These are phyloP conservation scores for Prototheca wickerhamii DNA, from an alignment of 163 green algal genomes.

Conservation along the genomic window DNA sequence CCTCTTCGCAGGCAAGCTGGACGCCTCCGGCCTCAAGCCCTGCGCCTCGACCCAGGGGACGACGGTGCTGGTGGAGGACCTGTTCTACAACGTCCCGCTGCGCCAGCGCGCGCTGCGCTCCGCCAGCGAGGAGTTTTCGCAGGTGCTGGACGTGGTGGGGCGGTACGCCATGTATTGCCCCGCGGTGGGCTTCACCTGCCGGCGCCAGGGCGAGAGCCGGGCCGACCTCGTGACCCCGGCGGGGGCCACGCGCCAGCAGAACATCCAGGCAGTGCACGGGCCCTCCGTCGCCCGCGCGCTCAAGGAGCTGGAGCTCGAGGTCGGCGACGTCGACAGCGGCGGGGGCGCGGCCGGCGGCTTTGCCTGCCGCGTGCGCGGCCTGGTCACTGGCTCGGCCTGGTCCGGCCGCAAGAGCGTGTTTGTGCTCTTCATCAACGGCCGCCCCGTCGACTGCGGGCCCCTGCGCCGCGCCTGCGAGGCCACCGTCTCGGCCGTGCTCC, in stretches of 20 bases:
- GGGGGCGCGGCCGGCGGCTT: background rate
- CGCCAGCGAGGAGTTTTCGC: slow-evolving; percentile 70
- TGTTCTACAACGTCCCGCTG: slow-evolving; percentile 93
- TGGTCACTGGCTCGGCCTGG: slow-evolving; percentile 51
- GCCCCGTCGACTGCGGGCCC: slow-evolving; percentile 73
- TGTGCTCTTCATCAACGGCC: slow-evolving; percentile 94
- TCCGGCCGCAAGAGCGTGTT: slow-evolving; percentile 54
- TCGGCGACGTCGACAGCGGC: no score
- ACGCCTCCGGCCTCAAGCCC: slow-evolving; percentile 50
- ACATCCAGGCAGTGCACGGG: slow-evolving; percentile 43
- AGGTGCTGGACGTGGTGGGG: slow-evolving; percentile 72
- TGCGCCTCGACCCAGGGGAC: slow-evolving; percentile 68
- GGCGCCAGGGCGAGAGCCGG: slow-evolving; percentile 56
- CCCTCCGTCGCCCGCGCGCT: no score
- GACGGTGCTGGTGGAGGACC: slow-evolving; percentile 82
- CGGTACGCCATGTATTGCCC: slow-evolving; percentile 70
- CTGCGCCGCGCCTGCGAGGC: slow-evolving; percentile 73
- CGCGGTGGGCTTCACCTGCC: slow-evolving; percentile 57
- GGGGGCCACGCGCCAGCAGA: slow-evolving; percentile 42
- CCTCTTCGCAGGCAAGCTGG: slow-evolving; percentile 37
- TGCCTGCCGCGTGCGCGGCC: background rate
- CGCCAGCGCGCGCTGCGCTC: slow-evolving; percentile 53
- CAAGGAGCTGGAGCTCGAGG: no score
- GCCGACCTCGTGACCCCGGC: slow-evolving; percentile 55
- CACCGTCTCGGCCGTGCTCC: slow-evolving; percentile 57